A percentile compares a stretch with the other conserved stretches of the same genome.
These are phyloP conservation scores for Pseudocercospora fuligena DNA, from an alignment of 2,329 filamentous ascomycete genomes.

Conservation along the genomic window DNA sequence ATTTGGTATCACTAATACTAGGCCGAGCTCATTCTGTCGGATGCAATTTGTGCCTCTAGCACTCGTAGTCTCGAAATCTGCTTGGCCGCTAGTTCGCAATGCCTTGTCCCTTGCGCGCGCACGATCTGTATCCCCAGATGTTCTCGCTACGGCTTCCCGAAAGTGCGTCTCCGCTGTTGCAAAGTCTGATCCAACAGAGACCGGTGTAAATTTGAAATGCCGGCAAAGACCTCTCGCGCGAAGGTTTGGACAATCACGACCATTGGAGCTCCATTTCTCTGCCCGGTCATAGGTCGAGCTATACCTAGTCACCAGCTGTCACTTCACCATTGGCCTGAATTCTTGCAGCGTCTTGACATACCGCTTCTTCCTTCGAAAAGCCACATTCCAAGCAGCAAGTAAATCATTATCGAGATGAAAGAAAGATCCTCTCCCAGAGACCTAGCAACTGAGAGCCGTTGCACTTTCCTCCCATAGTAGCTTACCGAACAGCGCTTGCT, in stretches of 20 bases:
- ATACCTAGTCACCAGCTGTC: not conserved
- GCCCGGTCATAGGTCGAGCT: not conserved
- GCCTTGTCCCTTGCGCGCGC: not conserved
- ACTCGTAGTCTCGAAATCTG: not conserved
- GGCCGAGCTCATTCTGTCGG: not conserved
- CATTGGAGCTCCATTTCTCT: not conserved
- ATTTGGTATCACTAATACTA: not conserved
- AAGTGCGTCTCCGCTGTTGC: not conserved
- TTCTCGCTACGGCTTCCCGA: not conserved
- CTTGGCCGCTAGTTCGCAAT: not conserved
- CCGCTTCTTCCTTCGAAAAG: not conserved
- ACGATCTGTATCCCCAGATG: not conserved
- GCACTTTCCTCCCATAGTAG: not conserved
- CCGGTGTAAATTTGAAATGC: not conserved
- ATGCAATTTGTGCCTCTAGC: not conserved
- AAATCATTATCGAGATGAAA: not conserved
- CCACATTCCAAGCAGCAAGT: not conserved
- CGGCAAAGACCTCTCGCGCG: too few species aligned
- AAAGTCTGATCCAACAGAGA: not conserved
- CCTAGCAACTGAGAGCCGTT: not conserved
- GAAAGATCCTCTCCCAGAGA: not conserved
- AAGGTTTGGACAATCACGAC: not conserved
- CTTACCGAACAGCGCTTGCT: not conserved
- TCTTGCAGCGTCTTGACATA: not conserved
- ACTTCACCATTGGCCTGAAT: not conserved